Percentiles rank a stretch among this genome's conserved stretches.
Evolutionary conservation across 73 alveolate species (phyloP).

Genomic region (Tetrahymena borealis): DNA sequence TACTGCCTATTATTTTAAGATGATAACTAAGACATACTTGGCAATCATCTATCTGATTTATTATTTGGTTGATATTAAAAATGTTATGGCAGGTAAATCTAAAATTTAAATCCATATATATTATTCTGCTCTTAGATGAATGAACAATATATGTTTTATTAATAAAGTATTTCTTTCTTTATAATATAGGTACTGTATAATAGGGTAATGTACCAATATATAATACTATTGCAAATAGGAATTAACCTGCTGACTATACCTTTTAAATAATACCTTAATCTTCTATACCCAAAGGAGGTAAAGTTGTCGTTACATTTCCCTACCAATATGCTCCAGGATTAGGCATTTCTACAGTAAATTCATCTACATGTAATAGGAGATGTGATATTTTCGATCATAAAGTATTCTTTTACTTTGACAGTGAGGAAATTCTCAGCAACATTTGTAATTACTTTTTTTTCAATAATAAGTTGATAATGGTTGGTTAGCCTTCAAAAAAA

Average conservation of each 20-base stretch:
- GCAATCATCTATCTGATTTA: neutral
- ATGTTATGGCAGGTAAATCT: neutral
- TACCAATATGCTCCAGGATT: neutral
- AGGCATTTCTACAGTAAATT: neutral
- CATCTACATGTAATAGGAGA: neutral
- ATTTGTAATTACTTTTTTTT: neutral
- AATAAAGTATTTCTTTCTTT: neutral
- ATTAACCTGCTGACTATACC: neutral
- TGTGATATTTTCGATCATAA: neutral
- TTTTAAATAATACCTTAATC: neutral
- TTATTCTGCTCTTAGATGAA: neutral
- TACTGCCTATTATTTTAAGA: neutral
- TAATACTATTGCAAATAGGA: neutral
- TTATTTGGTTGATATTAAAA: neutral
- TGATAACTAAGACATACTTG: neutral
- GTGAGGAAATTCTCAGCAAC: neutral
- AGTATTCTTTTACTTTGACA: neutral
- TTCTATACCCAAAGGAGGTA: neutral
- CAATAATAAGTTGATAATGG: no score
- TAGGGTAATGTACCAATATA: neutral
- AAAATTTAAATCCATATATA: neutral
- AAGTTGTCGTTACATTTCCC: neutral
- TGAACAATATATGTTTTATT: neutral
- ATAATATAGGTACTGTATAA: neutral
- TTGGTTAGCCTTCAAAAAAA: no score